Evolutionary conservation across 176 grass and related monocot genomes (phyloP), one percentile per base, ranked within the genome.

Genomic region (Oryza coarctata): DNA sequence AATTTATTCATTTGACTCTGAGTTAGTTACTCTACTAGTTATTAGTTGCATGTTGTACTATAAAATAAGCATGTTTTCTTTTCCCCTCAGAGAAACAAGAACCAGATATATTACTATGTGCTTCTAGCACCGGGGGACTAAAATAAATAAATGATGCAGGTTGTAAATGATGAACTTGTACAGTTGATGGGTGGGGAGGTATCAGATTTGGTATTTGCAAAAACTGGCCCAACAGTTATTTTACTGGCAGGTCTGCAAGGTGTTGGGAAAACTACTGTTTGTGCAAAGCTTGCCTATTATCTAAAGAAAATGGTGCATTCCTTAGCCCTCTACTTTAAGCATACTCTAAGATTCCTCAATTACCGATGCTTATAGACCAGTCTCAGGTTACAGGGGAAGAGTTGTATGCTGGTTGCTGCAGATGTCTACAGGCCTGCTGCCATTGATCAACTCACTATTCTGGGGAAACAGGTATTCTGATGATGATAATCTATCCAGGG

Each of bases 391-490:
- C 93, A 99, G 96, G 96, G 93, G 38, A 99, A 94, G 87, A 95
- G 96, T 67, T 99, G 96, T 69, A 95, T 99, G 93, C 87, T 99
- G 62, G 81, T 99, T 41, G 96, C 96, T 80, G 91, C 93, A 34
- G 96, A 99, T 83, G 91, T 99, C 69, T 95, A 99, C 86, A 89
- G 96, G 87, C 96, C 96, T 90, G 96, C 96, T 81, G 96, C 96
- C 65, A 95, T 99, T 81, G 96, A 99, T 83, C 96, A 99, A 86
- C 93, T 99, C 55, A 82, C 77, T 38, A 88, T 99, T 60, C 80
- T 99, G 67, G 89, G 96, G 45, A 75, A 95, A 86, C 50, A 65
- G 85, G 73, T 91, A 76, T 45, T 23, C 22, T 71, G 47, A 39
- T 25, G 30, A 18, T 31, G 13, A 69, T 65, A 68, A n/a, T 38